These are phyloP conservation scores for Fusarium ambrosium DNA, from an alignment of 2,329 filamentous ascomycete genomes.

Conservation along the genomic window DNA sequence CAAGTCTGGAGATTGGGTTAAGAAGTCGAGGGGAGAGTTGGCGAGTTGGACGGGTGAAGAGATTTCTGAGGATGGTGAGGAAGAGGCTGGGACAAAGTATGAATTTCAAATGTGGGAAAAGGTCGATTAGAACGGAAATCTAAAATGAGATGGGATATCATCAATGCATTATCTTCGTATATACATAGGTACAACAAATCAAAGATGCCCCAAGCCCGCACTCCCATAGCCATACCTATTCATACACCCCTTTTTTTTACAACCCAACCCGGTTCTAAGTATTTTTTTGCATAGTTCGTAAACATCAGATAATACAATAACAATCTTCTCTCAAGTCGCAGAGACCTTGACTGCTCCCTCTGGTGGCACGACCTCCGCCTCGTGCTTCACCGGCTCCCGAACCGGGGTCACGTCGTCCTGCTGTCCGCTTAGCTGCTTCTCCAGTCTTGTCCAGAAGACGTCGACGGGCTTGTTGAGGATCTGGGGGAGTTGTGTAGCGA, in stretches of 20 bases:
- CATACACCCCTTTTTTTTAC: constrained; percentile 30
- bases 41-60: constrained; percentile 76
- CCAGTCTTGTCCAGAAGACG: constrained; percentile 61
- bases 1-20: constrained; percentile 66
- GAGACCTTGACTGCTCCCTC: constrained; percentile 36
- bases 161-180: constrained; percentile 37
- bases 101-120: constrained; percentile 83
- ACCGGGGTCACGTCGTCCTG: constrained; percentile 39
- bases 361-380: constrained; percentile 21
- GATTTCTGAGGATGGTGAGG: constrained; percentile 67
- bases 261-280: constrained; percentile 20
- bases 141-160: constrained; percentile 33
- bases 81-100: constrained; percentile 75
- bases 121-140: constrained; percentile 44
- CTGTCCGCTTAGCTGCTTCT: constrained; percentile 55
- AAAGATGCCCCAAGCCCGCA: constrained; percentile 25
- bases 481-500: constrained; percentile 49
- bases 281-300: constrained; percentile 33
- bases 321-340: constrained; percentile 23
- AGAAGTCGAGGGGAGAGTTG: constrained; percentile 65
- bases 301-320: constrained; percentile 45
- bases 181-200: constrained; percentile 21
- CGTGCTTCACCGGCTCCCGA: constrained; percentile 33
- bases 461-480: constrained; percentile 54
- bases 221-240: constrained; percentile 27